Conservation (phyloP, 768 basidiomycete species). For the Suillus subalutaceus region DNA sequence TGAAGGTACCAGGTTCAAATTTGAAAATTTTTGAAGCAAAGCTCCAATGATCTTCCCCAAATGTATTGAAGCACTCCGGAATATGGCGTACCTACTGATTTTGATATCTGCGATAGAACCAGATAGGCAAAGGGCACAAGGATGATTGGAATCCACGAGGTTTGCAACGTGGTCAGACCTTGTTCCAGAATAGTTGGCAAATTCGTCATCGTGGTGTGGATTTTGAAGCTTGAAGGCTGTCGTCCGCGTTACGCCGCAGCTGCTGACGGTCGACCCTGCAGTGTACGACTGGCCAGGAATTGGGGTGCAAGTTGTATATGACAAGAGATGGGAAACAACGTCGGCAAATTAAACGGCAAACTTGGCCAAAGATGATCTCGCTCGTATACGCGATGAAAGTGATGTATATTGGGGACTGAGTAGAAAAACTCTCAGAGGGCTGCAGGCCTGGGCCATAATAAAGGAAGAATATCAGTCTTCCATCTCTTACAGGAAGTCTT, state of each 20-base stretch:
- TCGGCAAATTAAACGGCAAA: not conserved
- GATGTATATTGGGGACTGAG: not conserved
- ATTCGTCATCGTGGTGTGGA: slow-evolving; percentile 1
- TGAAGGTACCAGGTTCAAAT: not conserved
- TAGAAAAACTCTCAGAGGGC: not conserved
- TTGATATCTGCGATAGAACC: slow-evolving; percentile 10
- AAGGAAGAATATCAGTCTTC: not conserved
- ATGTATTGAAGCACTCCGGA: not conserved
- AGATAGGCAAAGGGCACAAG: slow-evolving; percentile 24
- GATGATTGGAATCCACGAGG: slow-evolving; percentile 15
- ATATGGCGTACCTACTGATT: slow-evolving; percentile 16
- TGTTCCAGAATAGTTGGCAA: slow-evolving; percentile 7
- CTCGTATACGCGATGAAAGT: not conserved
- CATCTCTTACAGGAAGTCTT: not conserved
- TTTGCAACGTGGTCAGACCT: slow-evolving; percentile 13
- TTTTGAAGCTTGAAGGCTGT: not conserved
- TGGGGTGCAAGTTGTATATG: not conserved
- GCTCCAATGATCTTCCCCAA: not conserved
- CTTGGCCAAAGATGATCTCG: not conserved
- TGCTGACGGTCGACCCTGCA: not conserved
- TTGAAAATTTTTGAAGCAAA: too few species aligned
- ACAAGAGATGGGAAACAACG: not conserved
- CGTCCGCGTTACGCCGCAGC: slow-evolving; percentile 4
- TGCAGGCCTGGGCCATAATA: not conserved
- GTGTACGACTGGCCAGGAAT: not conserved